phyloP scores from a whole-genome alignment of 768 basidiomycete genomes.

The Tephrocybe sp. region DNA sequence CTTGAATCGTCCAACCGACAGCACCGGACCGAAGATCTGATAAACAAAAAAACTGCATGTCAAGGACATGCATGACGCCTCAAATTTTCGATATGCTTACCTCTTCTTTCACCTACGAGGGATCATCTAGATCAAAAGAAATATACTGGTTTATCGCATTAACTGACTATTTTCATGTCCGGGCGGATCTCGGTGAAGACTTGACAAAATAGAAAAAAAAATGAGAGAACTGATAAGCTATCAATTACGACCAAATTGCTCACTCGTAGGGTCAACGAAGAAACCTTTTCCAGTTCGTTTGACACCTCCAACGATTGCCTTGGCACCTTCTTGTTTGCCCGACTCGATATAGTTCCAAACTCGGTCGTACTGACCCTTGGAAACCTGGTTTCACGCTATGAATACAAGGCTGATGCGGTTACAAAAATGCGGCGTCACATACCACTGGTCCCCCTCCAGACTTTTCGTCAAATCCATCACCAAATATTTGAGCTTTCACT shows the following conservation, averaged over 20 bases:
- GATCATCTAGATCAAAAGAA: background rate
- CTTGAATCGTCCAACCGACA: conserved; percentile 78
- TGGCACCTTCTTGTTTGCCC: conserved; percentile 85
- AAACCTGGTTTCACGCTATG: conserved; percentile 48
- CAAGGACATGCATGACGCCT: background rate
- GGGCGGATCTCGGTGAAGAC: conserved; percentile 81
- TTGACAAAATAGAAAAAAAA: conserved; percentile 24
- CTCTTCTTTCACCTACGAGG: conserved; percentile 66
- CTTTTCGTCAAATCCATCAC: conserved; percentile 77
- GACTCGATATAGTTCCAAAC: conserved; percentile 87
- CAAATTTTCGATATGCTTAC: conserved; percentile 28
- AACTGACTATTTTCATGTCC: conserved; percentile 82
- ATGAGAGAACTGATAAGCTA: background rate
- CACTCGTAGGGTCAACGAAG: conserved; percentile 89
- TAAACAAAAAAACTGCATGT: conserved; percentile 6
- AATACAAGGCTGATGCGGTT: conserved; percentile 2
- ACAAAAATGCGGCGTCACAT: conserved; percentile 22
- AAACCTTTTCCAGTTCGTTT: conserved; percentile 78
- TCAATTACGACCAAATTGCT: conserved; percentile 27
- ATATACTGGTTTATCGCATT: background rate
- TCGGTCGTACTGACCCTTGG: conserved; percentile 81
- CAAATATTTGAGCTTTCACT: conserved; percentile 69
- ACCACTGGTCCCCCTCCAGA: conserved; percentile 85
- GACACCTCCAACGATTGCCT: conserved; percentile 73
- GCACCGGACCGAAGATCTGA: conserved; percentile 94